Percentiles rank a stretch among this genome's conserved stretches.
Evolutionary conservation across 2,329 filamentous ascomycete species (phyloP).

Genomic region (Neonectria hederae): DNA sequence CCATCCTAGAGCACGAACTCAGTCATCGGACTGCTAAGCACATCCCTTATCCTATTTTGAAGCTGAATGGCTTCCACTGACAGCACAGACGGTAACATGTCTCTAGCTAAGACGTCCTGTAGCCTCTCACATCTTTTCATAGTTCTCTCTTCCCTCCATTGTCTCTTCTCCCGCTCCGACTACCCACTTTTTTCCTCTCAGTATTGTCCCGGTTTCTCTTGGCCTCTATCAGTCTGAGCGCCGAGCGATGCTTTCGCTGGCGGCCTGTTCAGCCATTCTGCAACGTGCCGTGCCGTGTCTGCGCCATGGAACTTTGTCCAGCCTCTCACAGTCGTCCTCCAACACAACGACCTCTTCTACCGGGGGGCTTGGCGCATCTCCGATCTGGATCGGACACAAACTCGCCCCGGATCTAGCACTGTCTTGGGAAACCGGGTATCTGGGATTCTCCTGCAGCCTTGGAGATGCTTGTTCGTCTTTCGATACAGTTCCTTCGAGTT

Average conservation of each 20-base stretch:
- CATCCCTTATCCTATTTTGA: background rate
- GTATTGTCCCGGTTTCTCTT: background rate
- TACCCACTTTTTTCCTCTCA: background rate
- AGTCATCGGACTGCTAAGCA: background rate
- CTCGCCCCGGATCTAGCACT: background rate
- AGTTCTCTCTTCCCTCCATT: background rate
- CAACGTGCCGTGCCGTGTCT: conserved; percentile 3
- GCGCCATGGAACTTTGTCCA: background rate
- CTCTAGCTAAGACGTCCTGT: background rate
- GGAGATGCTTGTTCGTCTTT: background rate
- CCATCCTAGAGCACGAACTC: background rate
- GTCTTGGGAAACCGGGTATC: conserved; percentile 7
- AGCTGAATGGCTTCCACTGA: background rate
- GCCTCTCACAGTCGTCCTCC: background rate
- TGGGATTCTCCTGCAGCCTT: background rate
- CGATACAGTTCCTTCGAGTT: background rate
- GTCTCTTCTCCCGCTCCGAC: background rate
- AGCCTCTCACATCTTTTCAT: background rate
- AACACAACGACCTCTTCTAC: background rate
- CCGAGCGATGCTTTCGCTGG: background rate
- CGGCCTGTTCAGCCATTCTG: conserved; percentile 3
- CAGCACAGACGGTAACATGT: background rate
- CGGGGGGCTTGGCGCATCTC: background rate
- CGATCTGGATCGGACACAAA: background rate
- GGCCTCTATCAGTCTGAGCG: background rate